These are phyloP conservation scores for Vanilla planifolia DNA, from an alignment of 106 monocot species.

Conservation along the genomic window DNA sequence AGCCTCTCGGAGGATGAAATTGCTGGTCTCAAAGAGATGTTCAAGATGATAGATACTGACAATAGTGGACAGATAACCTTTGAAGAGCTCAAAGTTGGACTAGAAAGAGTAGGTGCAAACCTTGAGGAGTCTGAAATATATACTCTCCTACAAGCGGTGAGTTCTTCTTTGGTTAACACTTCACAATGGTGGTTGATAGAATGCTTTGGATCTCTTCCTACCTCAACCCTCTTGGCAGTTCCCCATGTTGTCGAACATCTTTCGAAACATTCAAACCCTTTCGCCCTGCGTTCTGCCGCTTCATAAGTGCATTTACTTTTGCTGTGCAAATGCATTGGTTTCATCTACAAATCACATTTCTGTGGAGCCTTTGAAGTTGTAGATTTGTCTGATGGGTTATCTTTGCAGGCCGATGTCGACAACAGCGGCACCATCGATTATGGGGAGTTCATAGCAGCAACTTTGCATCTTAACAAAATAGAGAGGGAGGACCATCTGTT, in stretches of 20 bases:
- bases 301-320: too few relatives aligned
- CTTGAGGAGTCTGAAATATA: constrained; percentile 33
- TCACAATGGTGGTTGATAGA: background rate
- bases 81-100: constrained; percentile 38
- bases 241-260: too few relatives aligned
- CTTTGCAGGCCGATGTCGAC: constrained; percentile 45
- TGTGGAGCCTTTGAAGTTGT: too few relatives aligned
- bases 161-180: background rate
- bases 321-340: too few relatives aligned
- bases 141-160: constrained; percentile 31
- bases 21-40: constrained; percentile 43
- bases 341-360: too few relatives aligned
- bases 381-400: background rate
- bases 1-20: constrained; percentile 44
- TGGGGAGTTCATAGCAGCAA: constrained; percentile 51
- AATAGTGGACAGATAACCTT: constrained; percentile 40
- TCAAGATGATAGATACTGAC: constrained; percentile 43
- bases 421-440: constrained; percentile 58
- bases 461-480: constrained; percentile 30
- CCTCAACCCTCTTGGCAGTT: too few relatives aligned
- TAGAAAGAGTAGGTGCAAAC: constrained; percentile 34
- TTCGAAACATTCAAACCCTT: too few relatives aligned
- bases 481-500: constrained; percentile 30
- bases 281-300: too few relatives aligned
- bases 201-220: too few relatives aligned